Evolutionary conservation across 441 rosid genomes (phyloP), one percentile per base, ranked within the genome.

Genomic region (Biscutella laevigata): DNA sequence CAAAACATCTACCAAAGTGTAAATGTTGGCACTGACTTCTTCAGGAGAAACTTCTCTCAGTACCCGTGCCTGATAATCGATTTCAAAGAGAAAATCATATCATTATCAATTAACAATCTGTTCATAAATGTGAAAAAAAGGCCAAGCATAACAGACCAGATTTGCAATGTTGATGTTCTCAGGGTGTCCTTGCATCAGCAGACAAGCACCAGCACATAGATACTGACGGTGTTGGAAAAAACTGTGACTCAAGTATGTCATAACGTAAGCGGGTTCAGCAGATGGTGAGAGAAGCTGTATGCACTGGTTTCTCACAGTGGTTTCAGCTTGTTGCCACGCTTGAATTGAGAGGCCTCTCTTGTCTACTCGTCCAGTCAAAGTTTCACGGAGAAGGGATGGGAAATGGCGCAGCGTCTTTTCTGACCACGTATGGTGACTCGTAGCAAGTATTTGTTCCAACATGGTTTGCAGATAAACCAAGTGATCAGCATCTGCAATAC

Each of bases 401-500:
- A 92, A 92, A 69, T 84, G 64, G 47, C 78, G 77, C n/a, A 92
- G 60, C 16, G 95, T 92, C 71, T 84, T 88, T 56, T 92, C 87
- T 11, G 99, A 92, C 99, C 99, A 92, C 19, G 86, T 78, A 70
- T 92, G 99, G 59, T 81, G 90, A 74, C 95, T 88, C 50, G 90
- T 77, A 39, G 85, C 88, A 64, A 92, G 71, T 63, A 92, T 76
- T 61, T 88, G 97, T 57, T 88, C 99, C 53, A 88, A 64, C 97
- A 88, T 86, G 22, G 82, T 79, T 72, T 80, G 99, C 64, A 92
- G 82, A 72, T 79, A 88, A 47, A 76, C 82, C 61, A 88, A 33
- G 72, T 92, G 97, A 67, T 92, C 99, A 58, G 99, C 95, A 72
- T 92, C 97, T 16, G 99, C 88, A 57, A 88, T 86, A 64, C 99